phyloP scores from a whole-genome alignment of 495 filamentous ascomycete genomes.

The Penicillium tannophilum region DNA sequence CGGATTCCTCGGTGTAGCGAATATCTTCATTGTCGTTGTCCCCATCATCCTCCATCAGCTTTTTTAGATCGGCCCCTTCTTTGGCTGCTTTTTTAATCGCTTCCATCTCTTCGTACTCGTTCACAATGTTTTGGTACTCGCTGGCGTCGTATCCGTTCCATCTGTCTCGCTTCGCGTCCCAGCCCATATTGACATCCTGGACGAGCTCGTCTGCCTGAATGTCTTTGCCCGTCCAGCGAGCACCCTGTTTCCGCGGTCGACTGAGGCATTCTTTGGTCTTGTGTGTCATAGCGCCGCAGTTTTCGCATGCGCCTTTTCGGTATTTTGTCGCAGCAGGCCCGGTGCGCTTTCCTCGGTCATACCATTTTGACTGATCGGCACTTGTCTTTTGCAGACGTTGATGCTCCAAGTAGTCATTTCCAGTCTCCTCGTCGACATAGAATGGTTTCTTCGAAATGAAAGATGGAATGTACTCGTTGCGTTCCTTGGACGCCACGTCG shows the following conservation, averaged over 20 bases:
- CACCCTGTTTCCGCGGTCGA: constrained; percentile 85
- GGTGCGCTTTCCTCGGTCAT: constrained; percentile 78
- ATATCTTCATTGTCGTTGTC: constrained; percentile 64
- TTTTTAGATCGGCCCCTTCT: constrained; percentile 43
- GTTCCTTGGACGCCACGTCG: constrained; percentile 64
- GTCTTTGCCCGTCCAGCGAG: constrained; percentile 88
- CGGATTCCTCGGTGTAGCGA: constrained; percentile 94
- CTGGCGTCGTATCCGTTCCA: constrained; percentile 95
- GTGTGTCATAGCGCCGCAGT: constrained; percentile 96
- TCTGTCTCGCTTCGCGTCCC: constrained; percentile 97
- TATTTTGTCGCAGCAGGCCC: constrained; percentile 91
- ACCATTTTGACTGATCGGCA: constrained; percentile 77
- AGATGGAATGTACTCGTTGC: constrained; percentile 97
- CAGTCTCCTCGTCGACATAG: constrained; percentile 83
- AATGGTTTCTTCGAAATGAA: constrained; percentile 99
- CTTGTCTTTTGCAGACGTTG: constrained; percentile 78
- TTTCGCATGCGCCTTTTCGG: constrained; percentile 96
- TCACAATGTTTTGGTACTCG: constrained; percentile 81
- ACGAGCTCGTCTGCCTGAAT: constrained; percentile 92
- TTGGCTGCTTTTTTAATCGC: constrained; percentile 66
- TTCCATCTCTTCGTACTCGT: constrained; percentile 87
- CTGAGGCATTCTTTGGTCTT: constrained; percentile 92
- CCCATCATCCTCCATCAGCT: constrained; percentile 53
- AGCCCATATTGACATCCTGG: constrained; percentile 81
- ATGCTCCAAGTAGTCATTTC: constrained; percentile 93